Evolutionary conservation across 352 stramenopile species (phyloP), one percentile per base, ranked within the genome.

Genomic region (Pythium scleroteichum): DNA sequence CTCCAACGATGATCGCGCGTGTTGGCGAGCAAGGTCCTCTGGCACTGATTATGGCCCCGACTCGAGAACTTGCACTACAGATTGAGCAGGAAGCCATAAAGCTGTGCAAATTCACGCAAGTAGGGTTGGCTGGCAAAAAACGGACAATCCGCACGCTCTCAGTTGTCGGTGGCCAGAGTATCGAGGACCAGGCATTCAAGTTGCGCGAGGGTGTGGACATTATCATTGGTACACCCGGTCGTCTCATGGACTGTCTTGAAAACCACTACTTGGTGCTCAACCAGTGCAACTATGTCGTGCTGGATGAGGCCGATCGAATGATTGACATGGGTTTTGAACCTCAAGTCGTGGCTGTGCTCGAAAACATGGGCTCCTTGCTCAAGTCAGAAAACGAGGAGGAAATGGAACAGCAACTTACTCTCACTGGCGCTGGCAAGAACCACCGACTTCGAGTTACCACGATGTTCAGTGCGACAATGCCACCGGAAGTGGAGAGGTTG

Each of bases 401-500:
- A 64, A 95, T 97, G 61, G 96, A 99, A 73, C 69, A 97, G 72
- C 96, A 99, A 76, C 83, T 96, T 4, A 85, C 67, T 13, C 50
- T 92, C 12, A 81, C 70, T 3, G 77, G 76, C 10, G 54, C 69
- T 10, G 76, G 62, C 13, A 74, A 90, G 19, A 79, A 88, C 38
- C 80, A 91, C 53, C 79, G 82, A n/a, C 79, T 90, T 58, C 84
- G 85, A 46, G 85, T 94, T 20, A 97, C 89, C 44, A 93, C 92
- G 20, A 99, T 99, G 97, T 99, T 99, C 76, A 98, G 90, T 74
- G 97, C 97, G 32, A 99, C 97, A 0, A 99, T 99, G 97, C 94
- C 97, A 14, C 69, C 83, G 1, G 96, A 98, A 59, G 97, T 99
- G 7, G 96, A 99, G 76, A 73, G 84, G 5, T 84, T 99, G n/a